Base-by-base conservation (phyloP, 805 yeast species). In the Barnettozyma populi region DNA sequence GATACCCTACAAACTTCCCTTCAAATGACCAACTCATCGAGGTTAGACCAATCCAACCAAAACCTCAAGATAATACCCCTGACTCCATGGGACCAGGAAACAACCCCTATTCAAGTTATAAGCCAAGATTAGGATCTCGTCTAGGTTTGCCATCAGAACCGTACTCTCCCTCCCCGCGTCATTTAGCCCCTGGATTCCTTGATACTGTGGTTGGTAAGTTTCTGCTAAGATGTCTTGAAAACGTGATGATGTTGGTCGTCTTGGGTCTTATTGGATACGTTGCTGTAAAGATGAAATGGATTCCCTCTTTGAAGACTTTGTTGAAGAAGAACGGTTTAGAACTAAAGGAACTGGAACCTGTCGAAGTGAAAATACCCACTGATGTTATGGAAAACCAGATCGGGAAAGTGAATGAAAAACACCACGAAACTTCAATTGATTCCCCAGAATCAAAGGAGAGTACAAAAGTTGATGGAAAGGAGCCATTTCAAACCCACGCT, bases 181-280 rank as follows among this genome's bases (percentile, higher is more conserved):
- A 57, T 39, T 59, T 64, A 5, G 51, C 59, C 4, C 56, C 61
- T 13, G 21, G 55, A 0, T 56, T 57, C 40, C 56, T 52, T 25
- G 56, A 51, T 20, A 48, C 62, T 1, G 55, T 47, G 3, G 40
- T 67, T 41, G 69, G 66, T 1, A 59, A 57, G 16, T 62, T 70
- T 36, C 46, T 65, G 4, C 62, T 63, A 36, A 61, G 68, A 46
- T 47, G 64, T 46, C 31, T 73, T 4, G 79, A 75, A 53, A 72
- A 73, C 42, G 59, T 73, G 3, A 44, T 71, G 35, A 61, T 72
- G 45, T 52, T 72, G n/a, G 32, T 67, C 5, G 49, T 71, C 4
- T 48, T 55, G 8, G 29, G 64, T 2, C 45, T 63, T 4, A 43
- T 60, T 1, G 53, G 69, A 1, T 63, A 59, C 13, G 34, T 64